Base-by-base conservation (phyloP, 1,284 basidiomycete species). In the Naganishia liquefaciens region DNA sequence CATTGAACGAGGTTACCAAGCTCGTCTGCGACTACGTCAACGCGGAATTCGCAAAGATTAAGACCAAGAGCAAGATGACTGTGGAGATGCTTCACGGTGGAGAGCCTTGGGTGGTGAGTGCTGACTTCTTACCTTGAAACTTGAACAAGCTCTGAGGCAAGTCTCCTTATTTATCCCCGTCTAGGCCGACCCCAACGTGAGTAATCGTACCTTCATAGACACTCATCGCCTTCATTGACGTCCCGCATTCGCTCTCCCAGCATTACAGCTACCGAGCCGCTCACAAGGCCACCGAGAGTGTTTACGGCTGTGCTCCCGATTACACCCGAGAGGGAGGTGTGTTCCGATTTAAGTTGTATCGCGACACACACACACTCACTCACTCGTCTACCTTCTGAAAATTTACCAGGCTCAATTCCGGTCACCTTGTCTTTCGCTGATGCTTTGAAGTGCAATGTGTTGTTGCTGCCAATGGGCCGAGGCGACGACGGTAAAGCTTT, bases 201-300 rank as follows among this genome's bases (percentile, higher is more conserved):
- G 57, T 49, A 1, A 19, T 19, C 5, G 27, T 19, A 13, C 37
- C 21, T 2, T 27, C 21, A 25, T n/a, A 43, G 33, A 30, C 50
- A 2, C 11, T 5, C 23, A 19, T 7, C 7, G 49, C 23, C 9
- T n/a, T 21, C 63, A n/a, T 27, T 17, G 37, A 6, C 39, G 13
- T 33, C 17, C 23, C 39, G 15, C 47, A 33, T 23, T 21, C 19
- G 43, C 30, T 33, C 10, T 5, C 33, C 25, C 57, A 76, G 75
- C 94, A 99, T 82, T 97, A 92, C 91, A 97, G 93, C 80, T 99
- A 89, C 81, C 86, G 89, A 73, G 95, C 96, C 2, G 95, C 93
- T 1, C 88, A 86, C 76, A 86, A 84, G 70, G 95, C 78, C 23
- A 80, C 79, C 28, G 75, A 93, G 86, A 82, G 83, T 9, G 82